A percentile compares a stretch with the other conserved stretches of the same genome.
Conservation (phyloP, 352 stramenopile genomes). For the Phytophthora idaei region DNA sequence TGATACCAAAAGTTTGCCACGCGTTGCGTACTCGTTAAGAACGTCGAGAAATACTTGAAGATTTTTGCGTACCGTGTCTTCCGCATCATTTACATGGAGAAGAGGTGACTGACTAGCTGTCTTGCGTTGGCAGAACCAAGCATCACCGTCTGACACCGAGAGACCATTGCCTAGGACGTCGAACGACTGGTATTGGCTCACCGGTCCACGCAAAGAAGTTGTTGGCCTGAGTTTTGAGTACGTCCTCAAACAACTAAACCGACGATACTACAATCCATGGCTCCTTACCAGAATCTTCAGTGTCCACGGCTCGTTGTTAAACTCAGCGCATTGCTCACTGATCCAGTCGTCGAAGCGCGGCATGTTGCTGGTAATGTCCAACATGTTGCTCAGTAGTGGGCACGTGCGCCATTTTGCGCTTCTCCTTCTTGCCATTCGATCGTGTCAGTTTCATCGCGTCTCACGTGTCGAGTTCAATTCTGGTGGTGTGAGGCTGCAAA, state of each 20-base stretch:
- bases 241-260: slow-evolving; percentile 43
- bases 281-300: slow-evolving; percentile 32
- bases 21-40: slow-evolving; percentile 20
- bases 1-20: slow-evolving; percentile 39
- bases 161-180: slow-evolving; percentile 68
- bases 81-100: slow-evolving; percentile 60
- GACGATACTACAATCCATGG: slow-evolving; percentile 49
- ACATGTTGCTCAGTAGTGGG: slow-evolving; percentile 47
- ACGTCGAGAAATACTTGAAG: slow-evolving; percentile 33
- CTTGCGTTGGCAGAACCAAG: slow-evolving; percentile 72
- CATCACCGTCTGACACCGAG: slow-evolving; percentile 29
- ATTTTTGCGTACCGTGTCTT: slow-evolving; percentile 38
- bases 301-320: slow-evolving; percentile 46
- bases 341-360: slow-evolving; percentile 56
- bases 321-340: slow-evolving; percentile 38
- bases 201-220: slow-evolving; percentile 60
- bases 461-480: not conserved
- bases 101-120: slow-evolving; percentile 78
- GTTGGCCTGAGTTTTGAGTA: slow-evolving; percentile 58
- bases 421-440: not conserved
- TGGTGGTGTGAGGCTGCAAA: not conserved
- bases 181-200: slow-evolving; percentile 36
- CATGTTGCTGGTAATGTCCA: slow-evolving; percentile 29
- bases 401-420: slow-evolving; percentile 4
- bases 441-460: not conserved